Evolutionary conservation across 148 eudicot species (phyloP), one percentile per base, ranked within the genome.

Genomic region (Simmondsia chinensis): DNA sequence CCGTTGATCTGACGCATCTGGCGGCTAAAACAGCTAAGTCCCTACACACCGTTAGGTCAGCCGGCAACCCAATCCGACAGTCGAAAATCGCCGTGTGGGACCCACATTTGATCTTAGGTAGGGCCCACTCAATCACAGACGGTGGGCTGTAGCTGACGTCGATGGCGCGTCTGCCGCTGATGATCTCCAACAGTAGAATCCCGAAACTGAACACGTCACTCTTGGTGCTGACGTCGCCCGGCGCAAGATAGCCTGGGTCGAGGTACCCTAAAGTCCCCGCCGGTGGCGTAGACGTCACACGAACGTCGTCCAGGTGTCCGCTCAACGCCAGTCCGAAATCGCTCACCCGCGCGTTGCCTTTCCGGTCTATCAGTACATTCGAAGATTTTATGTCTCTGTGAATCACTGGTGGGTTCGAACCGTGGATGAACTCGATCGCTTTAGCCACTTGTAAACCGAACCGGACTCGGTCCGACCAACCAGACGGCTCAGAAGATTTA

Each of bases 261-360:
- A 89, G 64, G 43, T 89, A 89, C 20, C 97, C 97, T 17, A 89
- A 31, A 15, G 88, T 89, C 2, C 97, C 97, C 3, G 97, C 97
- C 9, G 97, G 97, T 1, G 93, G 97, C 4, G 88, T 79, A 7
- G 57, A 54, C 48, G 34, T 49, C 0, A 69, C 64, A 3, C 52
- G 64, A 0, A 63, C 67, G 16, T 75, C 97, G 38, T 74, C 82
- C 69, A 69, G 80, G 59, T 71, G 73, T 38, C 79, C 76, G 9
- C 76, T 58, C 16, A 89, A 32, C 1, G 97, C 87, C 9, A 89
- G 56, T 0, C 97, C 95, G 51, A 89, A 89, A 19, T 89, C 97
- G n/a, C 88, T 63, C 20, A 89, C 47, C 51, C 91, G 59, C 11
- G 86, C 87, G 37, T 70, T 82, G 16, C 48, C 39, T 2, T 47